Conservation (phyloP, 2,329 filamentous ascomycete species). For the Apiospora saccharicola region DNA sequence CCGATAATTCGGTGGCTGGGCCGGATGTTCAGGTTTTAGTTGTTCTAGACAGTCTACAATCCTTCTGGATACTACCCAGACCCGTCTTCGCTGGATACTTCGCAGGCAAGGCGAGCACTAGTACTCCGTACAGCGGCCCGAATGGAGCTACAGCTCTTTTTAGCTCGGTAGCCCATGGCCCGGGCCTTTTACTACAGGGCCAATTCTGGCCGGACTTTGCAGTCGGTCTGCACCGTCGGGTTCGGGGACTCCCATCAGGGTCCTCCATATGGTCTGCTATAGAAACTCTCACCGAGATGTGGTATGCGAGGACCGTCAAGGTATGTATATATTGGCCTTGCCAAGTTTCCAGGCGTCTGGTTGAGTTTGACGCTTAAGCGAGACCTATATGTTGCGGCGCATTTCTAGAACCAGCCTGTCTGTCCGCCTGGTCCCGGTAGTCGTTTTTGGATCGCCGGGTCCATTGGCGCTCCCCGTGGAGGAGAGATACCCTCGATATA, state of each 20-base stretch:
- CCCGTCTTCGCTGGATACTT: not conserved
- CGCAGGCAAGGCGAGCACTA: not conserved
- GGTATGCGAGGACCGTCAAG: not conserved
- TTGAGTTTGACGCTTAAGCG: not conserved
- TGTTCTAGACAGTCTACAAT: not conserved
- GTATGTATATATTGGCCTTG: not conserved
- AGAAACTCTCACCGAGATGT: not conserved
- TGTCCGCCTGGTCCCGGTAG: not conserved
- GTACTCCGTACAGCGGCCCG: not conserved
- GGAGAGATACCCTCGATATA: not conserved
- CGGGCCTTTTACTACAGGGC: not conserved
- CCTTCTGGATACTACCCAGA: not conserved
- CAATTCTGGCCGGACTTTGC: not conserved
- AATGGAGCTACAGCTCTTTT: not conserved
- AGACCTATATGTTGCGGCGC: too few species aligned
- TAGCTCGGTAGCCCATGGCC: not conserved
- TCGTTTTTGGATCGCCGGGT: not conserved
- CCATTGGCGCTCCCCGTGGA: too few species aligned
- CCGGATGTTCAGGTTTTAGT: not conserved
- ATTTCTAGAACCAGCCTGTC: not conserved
- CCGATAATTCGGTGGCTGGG: not conserved
- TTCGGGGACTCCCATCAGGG: not conserved
- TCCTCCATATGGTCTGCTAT: not conserved
- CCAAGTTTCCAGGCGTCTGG: not conserved
- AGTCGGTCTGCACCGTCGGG: not conserved